These are phyloP conservation scores for Tylopilus sp. DNA, from an alignment of 768 basidiomycete species.

Conservation along the genomic window DNA sequence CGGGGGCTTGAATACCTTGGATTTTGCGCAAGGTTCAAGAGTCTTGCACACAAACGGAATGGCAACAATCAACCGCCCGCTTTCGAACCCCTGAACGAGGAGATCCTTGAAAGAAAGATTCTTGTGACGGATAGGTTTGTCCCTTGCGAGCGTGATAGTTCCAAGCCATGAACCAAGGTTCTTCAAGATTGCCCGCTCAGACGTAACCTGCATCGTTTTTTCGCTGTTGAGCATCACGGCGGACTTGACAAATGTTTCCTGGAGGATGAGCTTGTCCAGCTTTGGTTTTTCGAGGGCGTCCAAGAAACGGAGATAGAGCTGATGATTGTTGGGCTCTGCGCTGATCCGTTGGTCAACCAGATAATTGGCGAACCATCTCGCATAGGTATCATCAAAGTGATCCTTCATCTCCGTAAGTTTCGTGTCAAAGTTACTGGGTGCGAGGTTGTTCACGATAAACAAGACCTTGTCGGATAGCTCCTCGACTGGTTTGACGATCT, in stretches of 20 bases:
- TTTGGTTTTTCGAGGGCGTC: constrained; percentile 70
- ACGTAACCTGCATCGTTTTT: constrained; percentile 77
- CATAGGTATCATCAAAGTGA: constrained; percentile 78
- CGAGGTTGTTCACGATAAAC: constrained; percentile 98
- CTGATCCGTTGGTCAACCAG: constrained; percentile 94
- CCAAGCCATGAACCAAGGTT: constrained; percentile 96
- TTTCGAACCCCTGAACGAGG: constrained; percentile 94
- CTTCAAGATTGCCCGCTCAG: constrained; percentile 86
- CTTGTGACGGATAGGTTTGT: constrained; percentile 89
- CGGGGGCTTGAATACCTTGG: constrained; percentile 90
- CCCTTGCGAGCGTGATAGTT: constrained; percentile 85
- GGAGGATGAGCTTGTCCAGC: constrained; percentile 76
- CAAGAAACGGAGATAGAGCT: constrained; percentile 90
- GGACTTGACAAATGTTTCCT: constrained; percentile 91
- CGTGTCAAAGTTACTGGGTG: constrained; percentile 85
- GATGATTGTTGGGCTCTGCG: constrained; percentile 96
- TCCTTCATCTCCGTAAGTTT: constrained; percentile 86
- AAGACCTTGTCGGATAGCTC: constrained; percentile 90
- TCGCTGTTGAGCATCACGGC: constrained; percentile 87
- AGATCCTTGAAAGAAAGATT: constrained; percentile 97
- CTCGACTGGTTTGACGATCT: constrained; percentile 71
- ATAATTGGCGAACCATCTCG: constrained; percentile 97
- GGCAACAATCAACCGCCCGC: constrained; percentile 83
- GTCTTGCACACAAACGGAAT: constrained; percentile 99
- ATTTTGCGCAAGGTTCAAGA: constrained; percentile 84